Evolutionary conservation across 2,329 filamentous ascomycete species (phyloP).

Genomic region (Colletotrichum navitas): DNA sequence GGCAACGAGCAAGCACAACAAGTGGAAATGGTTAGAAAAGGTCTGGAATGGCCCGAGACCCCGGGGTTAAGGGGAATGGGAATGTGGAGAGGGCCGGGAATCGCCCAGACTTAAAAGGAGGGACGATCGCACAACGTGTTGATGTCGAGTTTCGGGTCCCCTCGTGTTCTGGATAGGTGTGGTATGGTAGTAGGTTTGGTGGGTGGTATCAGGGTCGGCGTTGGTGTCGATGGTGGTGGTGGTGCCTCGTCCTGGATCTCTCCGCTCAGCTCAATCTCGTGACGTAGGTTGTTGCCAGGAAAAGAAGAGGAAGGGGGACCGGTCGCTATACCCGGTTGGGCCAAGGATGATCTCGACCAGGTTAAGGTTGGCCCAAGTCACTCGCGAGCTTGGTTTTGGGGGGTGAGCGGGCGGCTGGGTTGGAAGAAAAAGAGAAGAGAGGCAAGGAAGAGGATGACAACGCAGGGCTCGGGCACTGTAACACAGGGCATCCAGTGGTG

Average conservation of each 20-base stretch:
- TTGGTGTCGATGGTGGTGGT: neutral
- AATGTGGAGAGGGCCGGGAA: conserved; percentile 24
- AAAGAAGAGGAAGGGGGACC: conserved; percentile 13
- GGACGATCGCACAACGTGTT: conserved; percentile 31
- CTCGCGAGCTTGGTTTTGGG: neutral
- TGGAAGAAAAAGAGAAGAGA: conserved; percentile 4
- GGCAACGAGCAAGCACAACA: neutral
- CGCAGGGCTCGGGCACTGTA: conserved; percentile 26
- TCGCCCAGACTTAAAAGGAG: conserved; percentile 32
- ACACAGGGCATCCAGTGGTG: conserved; percentile 27
- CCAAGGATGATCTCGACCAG: neutral
- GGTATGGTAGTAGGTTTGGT: neutral
- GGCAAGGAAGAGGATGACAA: neutral
- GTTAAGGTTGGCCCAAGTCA: conserved; percentile 13
- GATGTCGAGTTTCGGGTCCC: conserved; percentile 18
- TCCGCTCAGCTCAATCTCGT: conserved; percentile 30
- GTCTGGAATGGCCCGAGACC: conserved; percentile 36
- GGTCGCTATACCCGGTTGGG: conserved; percentile 29
- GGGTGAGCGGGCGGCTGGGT: conserved; percentile 1
- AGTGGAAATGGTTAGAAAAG: conserved; percentile 23
- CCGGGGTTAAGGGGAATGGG: conserved; percentile 24
- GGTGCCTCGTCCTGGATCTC: conserved; percentile 24
- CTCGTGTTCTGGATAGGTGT: conserved; percentile 4
- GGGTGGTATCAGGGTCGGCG: neutral
- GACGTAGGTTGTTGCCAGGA: conserved; percentile 39